Base-by-base conservation (phyloP, 106 monocot genomes). In the Acanthochlamys bracteata region DNA sequence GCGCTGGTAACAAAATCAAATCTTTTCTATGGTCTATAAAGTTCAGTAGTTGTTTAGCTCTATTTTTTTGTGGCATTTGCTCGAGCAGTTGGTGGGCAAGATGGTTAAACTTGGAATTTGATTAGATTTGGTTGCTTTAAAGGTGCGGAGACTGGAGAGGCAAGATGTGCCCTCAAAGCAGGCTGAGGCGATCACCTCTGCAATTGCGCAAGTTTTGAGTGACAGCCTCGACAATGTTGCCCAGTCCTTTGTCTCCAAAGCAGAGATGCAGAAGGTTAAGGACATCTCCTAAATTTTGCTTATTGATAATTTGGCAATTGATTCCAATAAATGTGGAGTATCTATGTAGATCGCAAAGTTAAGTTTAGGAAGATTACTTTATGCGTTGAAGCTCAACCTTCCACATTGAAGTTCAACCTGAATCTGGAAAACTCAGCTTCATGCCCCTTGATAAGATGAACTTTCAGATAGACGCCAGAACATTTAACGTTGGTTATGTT, bases 101-200 rank as follows among this genome's bases (percentile, higher is more conserved):
- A 46, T 46, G 45, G 14, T 10, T 46, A n/a, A n/a, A n/a, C n/a
- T n/a, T n/a, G n/a, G n/a, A n/a, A n/a, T n/a, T n/a, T n/a, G n/a
- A n/a, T n/a, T n/a, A n/a, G n/a, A n/a, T n/a, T n/a, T n/a, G n/a
- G n/a, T n/a, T n/a, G n/a, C n/a, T n/a, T 46, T 14, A 10, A 8
- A 79, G 79, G 79, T 79, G 23, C 73, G 74, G 74, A 74, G 55
- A 19, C 39, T 80, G 55, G 79, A 74, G 49, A 69, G 59, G 53
- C 70, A 80, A 33, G 79, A 74, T 0, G 43, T 80, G 42, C 60
- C 64, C n/a, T 74, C 70, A 39, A 74, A 74, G 66, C 79, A 74
- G 17, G 79, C 79, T 0, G 74, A 80, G 70, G 79, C 70, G n/a
- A 74, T 80, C 42, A 74, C 79, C 21, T 69, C 79, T 39, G 65